phyloP scores from a whole-genome alignment of 2,329 filamentous ascomycete genomes.

The Chrysosporium keratinophilum region DNA sequence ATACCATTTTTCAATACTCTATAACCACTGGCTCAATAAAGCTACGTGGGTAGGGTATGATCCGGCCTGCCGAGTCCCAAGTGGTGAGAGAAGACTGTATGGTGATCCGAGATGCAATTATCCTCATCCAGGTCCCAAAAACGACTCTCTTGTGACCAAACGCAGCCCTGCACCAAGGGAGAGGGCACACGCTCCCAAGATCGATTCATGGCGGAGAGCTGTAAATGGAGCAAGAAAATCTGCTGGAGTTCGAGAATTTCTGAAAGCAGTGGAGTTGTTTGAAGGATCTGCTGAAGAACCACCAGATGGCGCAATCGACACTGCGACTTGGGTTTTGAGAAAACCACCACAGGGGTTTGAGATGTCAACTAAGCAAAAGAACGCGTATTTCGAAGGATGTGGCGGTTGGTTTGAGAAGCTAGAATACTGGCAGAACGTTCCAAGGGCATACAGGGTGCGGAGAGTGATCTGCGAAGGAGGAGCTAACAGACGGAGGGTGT shows the following conservation, averaged over 20 bases:
- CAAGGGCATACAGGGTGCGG: constrained; percentile 28
- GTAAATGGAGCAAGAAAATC: constrained; percentile 28
- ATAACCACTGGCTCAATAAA: constrained; percentile 36
- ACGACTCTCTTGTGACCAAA: constrained; percentile 20
- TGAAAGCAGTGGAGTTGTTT: constrained; percentile 26
- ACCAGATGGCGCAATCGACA: constrained; percentile 31
- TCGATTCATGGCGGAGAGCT: constrained; percentile 33
- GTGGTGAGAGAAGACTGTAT: constrained; percentile 23
- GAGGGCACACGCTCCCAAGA: constrained; percentile 22
- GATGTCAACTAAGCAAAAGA: constrained; percentile 28
- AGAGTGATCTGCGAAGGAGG: constrained; percentile 29
- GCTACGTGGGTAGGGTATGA: constrained; percentile 33
- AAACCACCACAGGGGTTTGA: constrained; percentile 32
- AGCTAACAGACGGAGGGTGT: constrained; percentile 27
- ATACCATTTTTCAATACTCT: constrained; percentile 32
- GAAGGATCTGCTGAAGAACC: constrained; percentile 31
- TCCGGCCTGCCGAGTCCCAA: constrained; percentile 29
- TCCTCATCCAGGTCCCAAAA: constrained; percentile 21
- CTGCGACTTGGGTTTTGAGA: constrained; percentile 33
- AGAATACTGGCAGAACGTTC: constrained; percentile 31
- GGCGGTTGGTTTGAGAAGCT: constrained; percentile 33
- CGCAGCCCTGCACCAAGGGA: constrained; percentile 19
- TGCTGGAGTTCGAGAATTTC: constrained; percentile 23
- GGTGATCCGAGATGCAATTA: constrained; percentile 31
- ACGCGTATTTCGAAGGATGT: constrained; percentile 33